Evolutionary conservation across 495 filamentous ascomycete genomes (phyloP).

Genomic region (Xylaria grammica): DNA sequence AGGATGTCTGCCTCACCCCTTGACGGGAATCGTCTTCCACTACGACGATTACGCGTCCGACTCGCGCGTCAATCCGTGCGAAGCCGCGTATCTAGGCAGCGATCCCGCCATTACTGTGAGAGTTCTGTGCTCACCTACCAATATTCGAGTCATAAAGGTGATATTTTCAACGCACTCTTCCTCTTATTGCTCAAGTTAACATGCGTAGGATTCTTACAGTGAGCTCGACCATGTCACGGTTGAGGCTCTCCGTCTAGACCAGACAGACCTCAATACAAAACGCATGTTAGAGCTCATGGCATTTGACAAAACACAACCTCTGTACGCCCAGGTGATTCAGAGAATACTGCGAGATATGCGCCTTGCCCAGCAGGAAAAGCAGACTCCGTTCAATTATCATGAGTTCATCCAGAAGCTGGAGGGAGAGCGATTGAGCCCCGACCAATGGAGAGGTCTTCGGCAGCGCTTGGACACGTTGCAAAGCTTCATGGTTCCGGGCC

Average conservation of each 20-base stretch:
- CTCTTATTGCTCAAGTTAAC: neutral
- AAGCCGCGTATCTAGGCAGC: slow-evolving; percentile 70
- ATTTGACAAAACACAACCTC: slow-evolving; percentile 55
- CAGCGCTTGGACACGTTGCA: slow-evolving; percentile 63
- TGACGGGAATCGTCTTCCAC: slow-evolving; percentile 72
- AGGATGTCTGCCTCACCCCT: slow-evolving; percentile 50
- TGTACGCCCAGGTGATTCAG: slow-evolving; percentile 67
- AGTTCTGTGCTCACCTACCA: slow-evolving; percentile 69
- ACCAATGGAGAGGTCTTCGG: slow-evolving; percentile 56
- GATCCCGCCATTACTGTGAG: slow-evolving; percentile 58
- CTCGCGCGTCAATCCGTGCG: slow-evolving; percentile 62
- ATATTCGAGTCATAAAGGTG: slow-evolving; percentile 54
- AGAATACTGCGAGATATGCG: slow-evolving; percentile 67
- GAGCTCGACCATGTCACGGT: slow-evolving; percentile 51
- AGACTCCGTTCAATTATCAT: slow-evolving; percentile 56
- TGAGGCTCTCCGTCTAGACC: slow-evolving; percentile 59
- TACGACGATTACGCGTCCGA: slow-evolving; percentile 67
- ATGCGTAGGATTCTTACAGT: slow-evolving; percentile 38
- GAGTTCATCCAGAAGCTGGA: slow-evolving; percentile 52
- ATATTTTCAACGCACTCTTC: slow-evolving; percentile 32
- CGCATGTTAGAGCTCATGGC: slow-evolving; percentile 74
- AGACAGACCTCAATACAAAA: slow-evolving; percentile 64
- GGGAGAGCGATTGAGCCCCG: slow-evolving; percentile 42
- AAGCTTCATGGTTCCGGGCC: slow-evolving; percentile 57
- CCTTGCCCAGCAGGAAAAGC: slow-evolving; percentile 46